Evolutionary conservation across 2,329 filamentous ascomycete genomes (phyloP).

Genomic region (Aureobasidium subglaciale): DNA sequence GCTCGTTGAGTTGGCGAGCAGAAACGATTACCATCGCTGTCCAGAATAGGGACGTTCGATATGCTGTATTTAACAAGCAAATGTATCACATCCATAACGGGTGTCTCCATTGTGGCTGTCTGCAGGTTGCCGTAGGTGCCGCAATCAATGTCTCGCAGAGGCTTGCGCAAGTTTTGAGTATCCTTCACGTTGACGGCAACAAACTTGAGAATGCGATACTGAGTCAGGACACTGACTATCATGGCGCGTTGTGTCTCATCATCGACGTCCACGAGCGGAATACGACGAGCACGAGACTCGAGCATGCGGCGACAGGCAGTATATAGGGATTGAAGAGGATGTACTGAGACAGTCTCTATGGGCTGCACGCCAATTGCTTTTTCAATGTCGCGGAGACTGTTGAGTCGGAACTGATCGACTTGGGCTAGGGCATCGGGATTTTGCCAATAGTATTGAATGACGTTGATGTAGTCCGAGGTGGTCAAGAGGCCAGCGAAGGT

Average conservation of each 20-base stretch:
- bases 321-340: slow-evolving; percentile 83
- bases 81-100: slow-evolving; percentile 91
- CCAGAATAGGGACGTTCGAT: slow-evolving; percentile 87
- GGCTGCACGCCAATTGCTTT: slow-evolving; percentile 84
- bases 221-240: slow-evolving; percentile 93
- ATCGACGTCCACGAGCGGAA: slow-evolving; percentile 87
- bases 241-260: slow-evolving; percentile 88
- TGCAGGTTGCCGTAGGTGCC: slow-evolving; percentile 77
- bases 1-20: background rate
- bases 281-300: slow-evolving; percentile 82
- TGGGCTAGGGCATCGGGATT: slow-evolving; percentile 83
- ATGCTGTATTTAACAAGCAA: slow-evolving; percentile 89
- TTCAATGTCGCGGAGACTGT: slow-evolving; percentile 91
- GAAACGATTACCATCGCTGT: slow-evolving; percentile 52
- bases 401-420: slow-evolving; percentile 88
- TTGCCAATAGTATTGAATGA: slow-evolving; percentile 98
- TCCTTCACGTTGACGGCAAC: slow-evolving; percentile 91
- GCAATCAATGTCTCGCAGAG: slow-evolving; percentile 72
- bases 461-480: slow-evolving; percentile 95
- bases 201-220: slow-evolving; percentile 98
- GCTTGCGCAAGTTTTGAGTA: slow-evolving; percentile 81
- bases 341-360: slow-evolving; percentile 92
- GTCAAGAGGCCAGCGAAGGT: slow-evolving; percentile 92
- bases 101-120: slow-evolving; percentile 79
- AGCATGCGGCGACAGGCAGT: slow-evolving; percentile 94